A percentile compares a stretch with the other conserved stretches of the same genome.
These are phyloP conservation scores for Monocercomonoides exilis DNA, from an alignment of 78 protist species.

Conservation along the genomic window DNA sequence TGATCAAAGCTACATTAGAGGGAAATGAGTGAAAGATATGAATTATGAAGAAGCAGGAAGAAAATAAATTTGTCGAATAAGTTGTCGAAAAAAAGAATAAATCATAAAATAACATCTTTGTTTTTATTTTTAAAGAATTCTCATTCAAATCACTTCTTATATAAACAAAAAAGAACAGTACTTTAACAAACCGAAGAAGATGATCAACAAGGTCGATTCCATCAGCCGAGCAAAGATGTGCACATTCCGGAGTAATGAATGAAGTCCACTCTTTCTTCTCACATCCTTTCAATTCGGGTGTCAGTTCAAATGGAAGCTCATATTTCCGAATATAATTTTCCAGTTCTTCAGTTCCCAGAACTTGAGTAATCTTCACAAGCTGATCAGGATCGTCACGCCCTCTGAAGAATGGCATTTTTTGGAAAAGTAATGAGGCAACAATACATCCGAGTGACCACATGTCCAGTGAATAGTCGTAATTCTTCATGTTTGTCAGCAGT, in stretches of 20 bases:
- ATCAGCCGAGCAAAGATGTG: constrained; percentile 69
- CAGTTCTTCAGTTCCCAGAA: constrained; percentile 92
- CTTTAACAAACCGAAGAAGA: constrained; percentile 72
- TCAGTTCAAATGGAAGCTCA: constrained; percentile 29
- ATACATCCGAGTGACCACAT: constrained; percentile 96
- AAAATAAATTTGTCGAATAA: background rate
- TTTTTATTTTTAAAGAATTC: no score
- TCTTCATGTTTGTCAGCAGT: constrained; percentile 80
- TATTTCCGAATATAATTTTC: constrained; percentile 79
- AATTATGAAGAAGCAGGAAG: no score
- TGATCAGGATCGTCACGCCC: constrained; percentile 98
- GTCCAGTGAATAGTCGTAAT: constrained; percentile 94
- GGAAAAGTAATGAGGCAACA: constrained; percentile 95
- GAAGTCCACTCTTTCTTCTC: constrained; percentile 40
- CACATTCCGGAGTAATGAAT: constrained; percentile 59
- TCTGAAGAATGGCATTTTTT: constrained; percentile 94
- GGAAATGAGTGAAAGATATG: background rate
- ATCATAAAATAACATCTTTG: no score
- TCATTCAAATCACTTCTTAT: no score
- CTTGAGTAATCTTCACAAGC: constrained; percentile 89
- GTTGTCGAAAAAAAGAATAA: background rate
- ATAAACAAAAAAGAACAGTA: no score
- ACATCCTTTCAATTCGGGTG: constrained; percentile 54
- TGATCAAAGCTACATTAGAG: constrained; percentile 71
- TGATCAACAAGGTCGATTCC: constrained; percentile 88